Conservation (phyloP, 1,139 yeast species). For the Sugiyamaella novakii region DNA sequence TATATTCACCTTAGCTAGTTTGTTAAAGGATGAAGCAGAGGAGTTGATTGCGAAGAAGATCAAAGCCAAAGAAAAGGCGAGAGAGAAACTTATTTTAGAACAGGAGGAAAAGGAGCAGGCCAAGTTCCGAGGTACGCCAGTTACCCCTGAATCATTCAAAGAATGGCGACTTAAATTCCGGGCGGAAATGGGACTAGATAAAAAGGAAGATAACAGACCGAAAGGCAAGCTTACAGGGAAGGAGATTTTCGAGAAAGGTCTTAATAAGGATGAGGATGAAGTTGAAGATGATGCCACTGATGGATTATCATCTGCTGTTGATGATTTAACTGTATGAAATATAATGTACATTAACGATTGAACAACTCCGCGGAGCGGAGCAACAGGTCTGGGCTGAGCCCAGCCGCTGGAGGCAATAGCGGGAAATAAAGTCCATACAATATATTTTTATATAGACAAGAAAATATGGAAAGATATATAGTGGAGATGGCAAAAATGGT, state of each 20-base stretch:
- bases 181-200: constrained; percentile 52
- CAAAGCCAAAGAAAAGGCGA: constrained; percentile 54
- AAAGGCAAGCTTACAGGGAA: constrained; percentile 80
- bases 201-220: constrained; percentile 56
- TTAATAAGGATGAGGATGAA: constrained; percentile 65
- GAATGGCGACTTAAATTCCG: constrained; percentile 73
- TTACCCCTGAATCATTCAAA: constrained; percentile 68
- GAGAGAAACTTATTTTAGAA: constrained; percentile 59
- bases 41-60: constrained; percentile 59
- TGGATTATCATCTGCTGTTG: constrained; percentile 24
- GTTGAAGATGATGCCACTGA: constrained; percentile 42
- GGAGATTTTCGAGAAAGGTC: constrained; percentile 86
- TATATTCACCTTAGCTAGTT: constrained; percentile 73
- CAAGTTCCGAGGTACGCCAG: constrained; percentile 72
- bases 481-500: constrained; percentile 1
- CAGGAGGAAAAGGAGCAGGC: constrained; percentile 75
- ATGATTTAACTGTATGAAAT: constrained; percentile 20
- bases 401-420: constrained; percentile 10
- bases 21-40: constrained; percentile 81
- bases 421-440: constrained; percentile 16
- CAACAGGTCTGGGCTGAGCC: constrained; percentile 12
- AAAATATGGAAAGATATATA: constrained; percentile 10
- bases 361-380: constrained; percentile 1
- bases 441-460: constrained; percentile 15
- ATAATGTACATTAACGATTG: background rate